Conservation (phyloP, 768 basidiomycete species). For the Auricularia sp. region DNA sequence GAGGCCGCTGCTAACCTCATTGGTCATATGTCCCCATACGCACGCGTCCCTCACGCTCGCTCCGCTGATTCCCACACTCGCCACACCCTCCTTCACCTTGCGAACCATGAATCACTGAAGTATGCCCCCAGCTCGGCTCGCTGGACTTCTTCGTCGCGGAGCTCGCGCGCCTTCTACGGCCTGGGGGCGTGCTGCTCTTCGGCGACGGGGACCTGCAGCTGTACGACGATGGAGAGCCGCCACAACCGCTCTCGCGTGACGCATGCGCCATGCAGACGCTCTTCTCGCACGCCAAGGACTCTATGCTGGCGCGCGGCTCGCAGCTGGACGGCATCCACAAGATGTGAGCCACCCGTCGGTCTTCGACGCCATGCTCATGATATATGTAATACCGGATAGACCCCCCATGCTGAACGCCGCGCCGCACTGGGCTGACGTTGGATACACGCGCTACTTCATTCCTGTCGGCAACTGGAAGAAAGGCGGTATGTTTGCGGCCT, state of each 20-base stretch:
- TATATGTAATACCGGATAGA: neutral
- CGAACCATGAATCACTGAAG: neutral
- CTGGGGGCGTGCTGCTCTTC: conserved; percentile 8
- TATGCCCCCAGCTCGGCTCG: neutral
- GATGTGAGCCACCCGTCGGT: neutral
- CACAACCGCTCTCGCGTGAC: neutral
- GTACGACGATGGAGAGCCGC: neutral
- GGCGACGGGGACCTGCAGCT: conserved; percentile 5
- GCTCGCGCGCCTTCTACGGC: conserved; percentile 6
- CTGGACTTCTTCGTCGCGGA: conserved; percentile 9
- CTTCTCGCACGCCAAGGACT: neutral
- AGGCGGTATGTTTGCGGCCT: neutral
- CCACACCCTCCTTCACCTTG: no score
- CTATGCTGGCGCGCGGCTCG: neutral
- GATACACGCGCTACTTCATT: neutral
- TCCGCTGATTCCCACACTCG: neutral
- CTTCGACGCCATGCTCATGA: no score
- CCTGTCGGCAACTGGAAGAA: neutral
- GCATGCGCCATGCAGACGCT: neutral
- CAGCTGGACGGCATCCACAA: neutral
- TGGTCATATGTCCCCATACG: no score
- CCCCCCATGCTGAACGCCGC: neutral
- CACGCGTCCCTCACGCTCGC: neutral
- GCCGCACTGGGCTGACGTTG: neutral
- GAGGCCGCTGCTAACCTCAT: no score